Conservation (phyloP, 2,329 filamentous ascomycete species). For the Trichophyton equinum region DNA sequence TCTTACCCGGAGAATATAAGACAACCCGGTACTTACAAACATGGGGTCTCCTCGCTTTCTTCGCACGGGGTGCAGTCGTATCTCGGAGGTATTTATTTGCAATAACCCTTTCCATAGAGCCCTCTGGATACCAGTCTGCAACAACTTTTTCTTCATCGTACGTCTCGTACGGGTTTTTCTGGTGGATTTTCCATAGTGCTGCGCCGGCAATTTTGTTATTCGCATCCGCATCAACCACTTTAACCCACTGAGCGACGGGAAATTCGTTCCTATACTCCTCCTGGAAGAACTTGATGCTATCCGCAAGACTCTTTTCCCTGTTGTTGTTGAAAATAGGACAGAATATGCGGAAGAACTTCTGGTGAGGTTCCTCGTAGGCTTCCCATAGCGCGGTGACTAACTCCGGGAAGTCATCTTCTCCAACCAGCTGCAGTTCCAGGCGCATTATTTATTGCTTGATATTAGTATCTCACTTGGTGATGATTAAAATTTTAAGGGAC, state of each 20-base stretch:
- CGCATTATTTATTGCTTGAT: neutral
- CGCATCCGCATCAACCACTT: conserved; percentile 21
- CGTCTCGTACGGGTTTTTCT: conserved; percentile 20
- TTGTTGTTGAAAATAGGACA: conserved; percentile 19
- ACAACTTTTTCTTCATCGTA: neutral
- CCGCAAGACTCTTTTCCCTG: conserved; percentile 8
- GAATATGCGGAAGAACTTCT: conserved; percentile 18
- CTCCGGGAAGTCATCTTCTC: conserved; percentile 11
- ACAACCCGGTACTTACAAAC: conserved; percentile 12
- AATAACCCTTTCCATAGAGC: conserved; percentile 13
- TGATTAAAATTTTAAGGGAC: neutral
- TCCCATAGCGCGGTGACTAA: conserved; percentile 9
- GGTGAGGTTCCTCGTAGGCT: conserved; percentile 17
- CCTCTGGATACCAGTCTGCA: conserved; percentile 25
- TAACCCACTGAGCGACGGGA: conserved; percentile 21
- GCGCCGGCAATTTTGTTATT: conserved; percentile 20
- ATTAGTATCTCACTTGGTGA: neutral
- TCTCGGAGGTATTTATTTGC: conserved; percentile 14
- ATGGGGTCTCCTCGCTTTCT: conserved; percentile 16
- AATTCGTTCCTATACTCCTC: conserved; percentile 17
- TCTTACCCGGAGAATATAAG: neutral
- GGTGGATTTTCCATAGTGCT: conserved; percentile 21
- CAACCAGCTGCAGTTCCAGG: conserved; percentile 1
- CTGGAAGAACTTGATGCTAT: conserved; percentile 14
- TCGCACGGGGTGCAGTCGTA: conserved; percentile 12